Conservation (phyloP, 768 basidiomycete species). For the Lanmaoa rubissima region DNA sequence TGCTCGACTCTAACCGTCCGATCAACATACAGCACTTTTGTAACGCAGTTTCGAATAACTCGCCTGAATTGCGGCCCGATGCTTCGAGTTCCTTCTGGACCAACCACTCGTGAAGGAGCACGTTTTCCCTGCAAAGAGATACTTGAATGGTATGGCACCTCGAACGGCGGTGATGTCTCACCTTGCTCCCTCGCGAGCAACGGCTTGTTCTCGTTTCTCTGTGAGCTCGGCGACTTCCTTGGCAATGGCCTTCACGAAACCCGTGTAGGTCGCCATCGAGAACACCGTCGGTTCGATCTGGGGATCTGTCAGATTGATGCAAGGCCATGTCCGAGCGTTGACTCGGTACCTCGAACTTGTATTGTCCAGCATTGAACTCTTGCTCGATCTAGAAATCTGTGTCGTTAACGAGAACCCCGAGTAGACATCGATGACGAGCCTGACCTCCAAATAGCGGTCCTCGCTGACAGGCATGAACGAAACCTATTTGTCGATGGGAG, state of each 20-base stretch:
- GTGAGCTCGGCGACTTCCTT: conserved; percentile 44
- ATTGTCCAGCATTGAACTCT: conserved; percentile 51
- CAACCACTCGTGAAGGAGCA: conserved; percentile 46
- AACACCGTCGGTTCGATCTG: conserved; percentile 52
- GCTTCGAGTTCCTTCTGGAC: conserved; percentile 21
- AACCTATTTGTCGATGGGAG: conserved; percentile 34
- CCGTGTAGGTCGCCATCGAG: conserved; percentile 49
- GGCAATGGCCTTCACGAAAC: conserved; percentile 41
- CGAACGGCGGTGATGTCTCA: conserved; percentile 12
- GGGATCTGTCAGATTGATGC: conserved; percentile 5
- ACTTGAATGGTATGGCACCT: not conserved
- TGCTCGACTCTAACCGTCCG: not conserved
- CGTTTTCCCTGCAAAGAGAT: conserved; percentile 36
- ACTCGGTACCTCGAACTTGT: conserved; percentile 44
- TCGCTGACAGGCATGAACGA: conserved; percentile 49
- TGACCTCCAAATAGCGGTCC: conserved; percentile 48
- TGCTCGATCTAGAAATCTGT: conserved; percentile 40
- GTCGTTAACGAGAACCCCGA: not conserved
- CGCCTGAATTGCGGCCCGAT: not conserved
- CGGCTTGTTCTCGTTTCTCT: conserved; percentile 37
- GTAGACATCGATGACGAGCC: not conserved
- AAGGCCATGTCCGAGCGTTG: not conserved
- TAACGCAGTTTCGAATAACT: not conserved
- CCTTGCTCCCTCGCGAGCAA: conserved; percentile 41
- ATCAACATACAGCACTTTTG: not conserved